Evolutionary conservation across 2,329 filamentous ascomycete species (phyloP).

Genomic region (Acarospora socialis): DNA sequence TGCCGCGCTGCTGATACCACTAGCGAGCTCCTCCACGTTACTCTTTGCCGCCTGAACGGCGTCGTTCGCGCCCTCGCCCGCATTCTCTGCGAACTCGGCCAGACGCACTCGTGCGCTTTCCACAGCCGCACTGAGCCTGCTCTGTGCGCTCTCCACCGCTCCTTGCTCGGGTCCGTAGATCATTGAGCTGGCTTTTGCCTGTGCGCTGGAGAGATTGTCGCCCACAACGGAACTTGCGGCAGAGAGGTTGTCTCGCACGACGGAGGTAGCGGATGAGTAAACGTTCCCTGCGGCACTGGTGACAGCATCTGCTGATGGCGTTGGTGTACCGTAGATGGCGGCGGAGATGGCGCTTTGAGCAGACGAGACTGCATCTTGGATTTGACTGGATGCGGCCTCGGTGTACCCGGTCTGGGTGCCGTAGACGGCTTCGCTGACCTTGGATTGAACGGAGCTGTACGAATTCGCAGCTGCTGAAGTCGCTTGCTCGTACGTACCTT

Average conservation of each 20-base stretch:
- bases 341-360: slow-evolving; percentile 41
- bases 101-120: slow-evolving; percentile 24
- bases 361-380: slow-evolving; percentile 39
- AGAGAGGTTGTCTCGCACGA: slow-evolving; percentile 28
- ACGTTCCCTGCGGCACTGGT: slow-evolving; percentile 30
- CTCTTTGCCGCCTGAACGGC: slow-evolving; percentile 24
- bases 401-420: slow-evolving; percentile 38
- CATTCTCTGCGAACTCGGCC: slow-evolving; percentile 21
- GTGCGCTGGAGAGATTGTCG: slow-evolving; percentile 17
- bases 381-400: slow-evolving; percentile 38
- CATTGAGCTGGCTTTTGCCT: slow-evolving; percentile 26
- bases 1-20: slow-evolving; percentile 29
- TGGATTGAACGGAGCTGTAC: slow-evolving; percentile 35
- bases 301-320: slow-evolving; percentile 31
- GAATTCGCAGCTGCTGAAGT: slow-evolving; percentile 39
- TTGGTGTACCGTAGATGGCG: slow-evolving; percentile 43
- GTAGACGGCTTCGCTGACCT: slow-evolving; percentile 41
- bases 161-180: slow-evolving; percentile 32
- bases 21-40: slow-evolving; percentile 33
- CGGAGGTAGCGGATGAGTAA: slow-evolving; percentile 32
- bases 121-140: slow-evolving; percentile 17
- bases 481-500: slow-evolving; percentile 39
- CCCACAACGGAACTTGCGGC: slow-evolving; percentile 19
- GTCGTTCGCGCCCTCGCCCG: slow-evolving; percentile 22
- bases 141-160: slow-evolving; percentile 25